A percentile compares a stretch with the other conserved stretches of the same genome.
Evolutionary conservation across 495 filamentous ascomycete genomes (phyloP).

Genomic region (Penicillium desertorum): DNA sequence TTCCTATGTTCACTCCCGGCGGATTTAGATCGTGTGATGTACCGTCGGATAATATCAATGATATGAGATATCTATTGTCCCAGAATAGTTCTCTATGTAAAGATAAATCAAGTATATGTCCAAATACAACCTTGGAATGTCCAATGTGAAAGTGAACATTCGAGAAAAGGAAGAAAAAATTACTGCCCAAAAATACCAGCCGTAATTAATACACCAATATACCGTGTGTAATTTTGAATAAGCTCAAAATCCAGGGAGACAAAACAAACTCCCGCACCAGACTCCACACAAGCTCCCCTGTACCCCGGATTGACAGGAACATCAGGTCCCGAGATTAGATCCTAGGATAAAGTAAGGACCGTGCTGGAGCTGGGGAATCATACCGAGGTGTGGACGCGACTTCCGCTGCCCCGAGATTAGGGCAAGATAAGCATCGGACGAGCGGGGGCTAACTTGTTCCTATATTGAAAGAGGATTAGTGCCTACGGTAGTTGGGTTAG

Average conservation of each 20-base stretch:
- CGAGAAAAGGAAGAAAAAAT: background rate
- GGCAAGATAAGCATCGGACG: conserved; percentile 22
- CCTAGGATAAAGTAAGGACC: conserved; percentile 24
- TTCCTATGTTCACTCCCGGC: conserved; percentile 31
- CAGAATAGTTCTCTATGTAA: background rate
- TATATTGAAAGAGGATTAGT: background rate
- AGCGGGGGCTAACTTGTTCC: conserved; percentile 13
- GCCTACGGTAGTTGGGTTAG: background rate
- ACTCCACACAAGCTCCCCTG: conserved; percentile 31
- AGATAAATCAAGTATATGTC: background rate
- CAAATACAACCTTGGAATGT: too few species aligned
- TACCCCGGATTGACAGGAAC: conserved; percentile 28
- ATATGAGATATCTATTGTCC: conserved; percentile 20
- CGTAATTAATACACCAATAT: conserved; percentile 6
- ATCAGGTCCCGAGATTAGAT: background rate
- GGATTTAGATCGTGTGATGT: conserved; percentile 34
- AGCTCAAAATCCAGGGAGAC: conserved; percentile 7
- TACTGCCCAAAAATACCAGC: background rate
- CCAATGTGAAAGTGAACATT: background rate
- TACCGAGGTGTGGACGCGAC: conserved; percentile 11
- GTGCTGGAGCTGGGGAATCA: conserved; percentile 18
- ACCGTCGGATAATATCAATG: conserved; percentile 38
- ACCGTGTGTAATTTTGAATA: conserved; percentile 12
- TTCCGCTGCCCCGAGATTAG: conserved; percentile 29
- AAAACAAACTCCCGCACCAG: conserved; percentile 12